Conservation (phyloP, 352 stramenopile genomes). For the Phytopythium sindhum region DNA sequence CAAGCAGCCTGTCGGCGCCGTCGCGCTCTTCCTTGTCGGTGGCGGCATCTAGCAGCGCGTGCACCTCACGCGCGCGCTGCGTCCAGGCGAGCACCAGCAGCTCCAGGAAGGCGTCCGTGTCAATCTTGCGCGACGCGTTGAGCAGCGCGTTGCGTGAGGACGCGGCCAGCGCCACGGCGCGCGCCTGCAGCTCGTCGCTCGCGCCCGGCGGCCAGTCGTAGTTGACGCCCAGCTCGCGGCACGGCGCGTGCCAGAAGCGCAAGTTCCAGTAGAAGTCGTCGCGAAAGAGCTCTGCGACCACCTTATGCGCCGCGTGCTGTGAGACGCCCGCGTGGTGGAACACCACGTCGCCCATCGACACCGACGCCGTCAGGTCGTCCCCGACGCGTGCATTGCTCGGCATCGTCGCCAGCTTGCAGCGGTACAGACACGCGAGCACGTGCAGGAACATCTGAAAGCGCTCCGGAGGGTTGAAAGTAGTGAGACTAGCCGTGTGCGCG, state of each 20-base stretch:
- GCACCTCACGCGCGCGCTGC: conserved; percentile 41
- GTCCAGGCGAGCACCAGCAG: conserved; percentile 66
- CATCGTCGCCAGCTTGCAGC: conserved; percentile 38
- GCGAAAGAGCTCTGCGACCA: conserved; percentile 66
- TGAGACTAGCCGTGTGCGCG: neutral
- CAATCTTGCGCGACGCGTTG: conserved; percentile 66
- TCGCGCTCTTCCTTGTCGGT: conserved; percentile 51
- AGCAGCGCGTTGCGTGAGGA: conserved; percentile 50
- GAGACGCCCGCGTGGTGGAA: conserved; percentile 70
- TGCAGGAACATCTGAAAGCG: conserved; percentile 67
- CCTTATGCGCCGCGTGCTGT: conserved; percentile 45
- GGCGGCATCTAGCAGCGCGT: conserved; percentile 46
- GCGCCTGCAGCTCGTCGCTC: conserved; percentile 65
- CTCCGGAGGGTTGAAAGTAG: conserved; percentile 65
- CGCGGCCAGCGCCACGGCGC: conserved; percentile 30
- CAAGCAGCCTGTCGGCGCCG: conserved; percentile 20
- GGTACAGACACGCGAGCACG: conserved; percentile 56
- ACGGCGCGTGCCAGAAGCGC: conserved; percentile 62
- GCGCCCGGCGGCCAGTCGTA: conserved; percentile 46
- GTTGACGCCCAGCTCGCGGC: conserved; percentile 50
- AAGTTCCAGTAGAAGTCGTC: conserved; percentile 82
- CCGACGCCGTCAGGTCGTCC: conserved; percentile 11
- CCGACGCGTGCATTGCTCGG: conserved; percentile 22
- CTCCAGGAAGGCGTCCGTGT: conserved; percentile 68
- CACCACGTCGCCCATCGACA: conserved; percentile 41